These are phyloP conservation scores for Clausena lansium DNA, from an alignment of 345 rosid genomes.

Conservation along the genomic window DNA sequence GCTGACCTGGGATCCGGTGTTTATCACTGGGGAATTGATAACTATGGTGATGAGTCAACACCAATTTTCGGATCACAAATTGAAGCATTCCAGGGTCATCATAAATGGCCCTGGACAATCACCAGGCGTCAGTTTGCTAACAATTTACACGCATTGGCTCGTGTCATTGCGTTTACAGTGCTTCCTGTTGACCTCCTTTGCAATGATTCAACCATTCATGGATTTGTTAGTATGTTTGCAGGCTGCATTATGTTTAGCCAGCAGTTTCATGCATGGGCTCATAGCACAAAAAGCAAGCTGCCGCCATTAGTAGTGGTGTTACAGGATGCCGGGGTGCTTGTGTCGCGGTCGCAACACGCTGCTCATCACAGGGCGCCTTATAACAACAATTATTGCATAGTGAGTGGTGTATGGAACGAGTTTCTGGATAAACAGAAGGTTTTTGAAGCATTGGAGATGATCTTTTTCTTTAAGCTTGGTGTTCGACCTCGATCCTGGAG, in stretches of 20 bases:
- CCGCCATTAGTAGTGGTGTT: constrained; percentile 58
- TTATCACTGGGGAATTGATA: constrained; percentile 94
- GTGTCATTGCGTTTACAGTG: constrained; percentile 49
- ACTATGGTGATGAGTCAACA: constrained; percentile 74
- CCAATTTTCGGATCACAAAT: constrained; percentile 74
- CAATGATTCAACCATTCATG: constrained; percentile 44
- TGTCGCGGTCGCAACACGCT: constrained; percentile 63
- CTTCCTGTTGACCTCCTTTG: constrained; percentile 58
- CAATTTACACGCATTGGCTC: constrained; percentile 75
- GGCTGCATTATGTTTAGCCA: constrained; percentile 92
- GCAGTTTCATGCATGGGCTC: constrained; percentile 97
- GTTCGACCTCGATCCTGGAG: constrained; percentile 82
- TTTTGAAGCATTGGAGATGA: constrained; percentile 81
- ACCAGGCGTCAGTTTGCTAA: constrained; percentile 83
- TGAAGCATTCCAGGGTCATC: constrained; percentile 92
- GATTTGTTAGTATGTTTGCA: constrained; percentile 54
- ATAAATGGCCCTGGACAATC: constrained; percentile 88
- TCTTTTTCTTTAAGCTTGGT: constrained; percentile 52
- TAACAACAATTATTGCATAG: constrained; percentile 85
- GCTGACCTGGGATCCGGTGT: constrained; percentile 89
- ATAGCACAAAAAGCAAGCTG: constrained; percentile 79
- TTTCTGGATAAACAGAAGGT: constrained; percentile 57
- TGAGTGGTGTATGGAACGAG: constrained; percentile 80
- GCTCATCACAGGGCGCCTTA: constrained; percentile 81
- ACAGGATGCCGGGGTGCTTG: constrained; percentile 72